Evolutionary conservation across 2,329 filamentous ascomycete species (phyloP), one percentile per base, ranked within the genome.

Genomic region (Pseudocercospora ulei): DNA sequence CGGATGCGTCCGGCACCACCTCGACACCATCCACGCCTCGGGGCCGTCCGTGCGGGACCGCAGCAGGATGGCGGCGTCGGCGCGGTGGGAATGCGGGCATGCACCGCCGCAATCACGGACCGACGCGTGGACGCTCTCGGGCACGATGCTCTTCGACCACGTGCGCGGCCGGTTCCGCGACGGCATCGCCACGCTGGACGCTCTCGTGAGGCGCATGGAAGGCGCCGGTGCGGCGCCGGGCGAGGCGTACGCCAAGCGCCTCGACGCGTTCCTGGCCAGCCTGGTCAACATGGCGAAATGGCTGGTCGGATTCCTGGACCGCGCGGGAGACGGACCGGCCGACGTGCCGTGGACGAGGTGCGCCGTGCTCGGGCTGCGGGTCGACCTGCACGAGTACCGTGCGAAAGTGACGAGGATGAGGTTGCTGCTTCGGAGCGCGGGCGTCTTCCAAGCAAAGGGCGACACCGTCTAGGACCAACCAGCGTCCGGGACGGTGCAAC

Each of bases 361-460:
- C 18, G 47, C 47, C 4, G 37, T 49, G 9, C 24, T 39, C 13
- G 43, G 41, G 8, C 27, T 48, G 13, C 24, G 48, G 18, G 34
- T 44, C 7, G 48, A 50, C 27, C 17, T 50, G 13, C 48, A 48
- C 33, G 34, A 41, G 27, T 50, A 48, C 29, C 48, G 43, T 3
- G 46, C 39, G 38, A 42, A 40, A 16, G 46, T 50, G 7, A 43
- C 41, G 43, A 39, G 40, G 38, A 42, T 50, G n/a, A 31, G 39
- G 11, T 35, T 33, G 19, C 16, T 43, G n/a, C 11, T 46, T 33
- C 18, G 30, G 14, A 33, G 23, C 11, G 18, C 25, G 7, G 18
- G 30, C n/a, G 18, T 19, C 1, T 22, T 23, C 11, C 11, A 12
- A 33, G 30, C 30, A 13, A 23, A 23, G 18, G 30, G 18, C 4